These are phyloP conservation scores for Phytopythium helicoides DNA, from an alignment of 352 stramenopile species.

Conservation along the genomic window DNA sequence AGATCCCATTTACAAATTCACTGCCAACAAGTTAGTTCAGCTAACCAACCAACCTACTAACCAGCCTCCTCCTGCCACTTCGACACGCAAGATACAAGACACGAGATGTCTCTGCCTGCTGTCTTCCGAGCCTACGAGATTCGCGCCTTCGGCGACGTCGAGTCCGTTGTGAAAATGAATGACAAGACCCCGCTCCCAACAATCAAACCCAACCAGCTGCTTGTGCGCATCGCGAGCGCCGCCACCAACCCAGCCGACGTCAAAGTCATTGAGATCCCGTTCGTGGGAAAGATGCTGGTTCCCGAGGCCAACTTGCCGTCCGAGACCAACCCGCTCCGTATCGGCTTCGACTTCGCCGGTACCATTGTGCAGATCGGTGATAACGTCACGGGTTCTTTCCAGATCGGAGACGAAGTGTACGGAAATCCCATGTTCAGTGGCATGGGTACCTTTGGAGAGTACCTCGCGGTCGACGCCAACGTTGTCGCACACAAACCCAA, in stretches of 20 bases:
- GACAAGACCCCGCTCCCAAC: conserved; percentile 12
- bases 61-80: too few relatives aligned
- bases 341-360: conserved; percentile 6
- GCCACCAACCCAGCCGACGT: conserved; percentile 29
- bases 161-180: conserved; percentile 25
- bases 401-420: conserved; percentile 28
- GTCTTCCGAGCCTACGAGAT: conserved; percentile 31
- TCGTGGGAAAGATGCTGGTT: conserved; percentile 7
- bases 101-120: conserved; percentile 8
- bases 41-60: too few relatives aligned
- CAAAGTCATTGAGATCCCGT: conserved; percentile 15
- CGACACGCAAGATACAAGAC: too few relatives aligned
- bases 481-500: conserved; percentile 41
- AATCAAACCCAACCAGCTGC: conserved; percentile 21
- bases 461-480: conserved; percentile 20
- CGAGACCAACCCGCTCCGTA: neutral
- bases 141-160: conserved; percentile 21
- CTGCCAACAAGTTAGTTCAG: too few relatives aligned
- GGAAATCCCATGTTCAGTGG: conserved; percentile 16
- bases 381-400: conserved; percentile 4
- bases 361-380: conserved; percentile 21
- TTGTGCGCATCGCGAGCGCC: conserved; percentile 29
- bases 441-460: conserved; percentile 34
- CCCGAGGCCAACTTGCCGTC: conserved; percentile 2
- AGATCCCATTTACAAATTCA: too few relatives aligned